These are phyloP conservation scores for Leptographium flavum DNA, from an alignment of 2,329 filamentous ascomycete species.

Conservation along the genomic window DNA sequence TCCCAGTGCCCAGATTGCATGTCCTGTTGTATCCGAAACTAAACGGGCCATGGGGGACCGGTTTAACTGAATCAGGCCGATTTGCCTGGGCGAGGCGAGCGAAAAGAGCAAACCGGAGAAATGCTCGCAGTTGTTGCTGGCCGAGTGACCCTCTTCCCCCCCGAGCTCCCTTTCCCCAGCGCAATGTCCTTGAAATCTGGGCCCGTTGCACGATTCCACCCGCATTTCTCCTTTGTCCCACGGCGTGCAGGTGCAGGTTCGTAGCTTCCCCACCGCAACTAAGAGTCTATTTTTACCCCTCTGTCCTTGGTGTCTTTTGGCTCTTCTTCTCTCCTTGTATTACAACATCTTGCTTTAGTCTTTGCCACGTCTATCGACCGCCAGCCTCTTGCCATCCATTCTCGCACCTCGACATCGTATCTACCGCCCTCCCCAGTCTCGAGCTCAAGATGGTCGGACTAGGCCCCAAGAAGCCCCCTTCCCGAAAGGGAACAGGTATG, in stretches of 20 bases:
- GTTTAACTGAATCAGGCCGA: too few species aligned
- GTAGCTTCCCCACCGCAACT: not conserved
- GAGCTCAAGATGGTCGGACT: slow-evolving; percentile 42
- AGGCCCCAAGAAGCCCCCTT: slow-evolving; percentile 48
- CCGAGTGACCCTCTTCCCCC: too few species aligned
- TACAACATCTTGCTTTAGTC: not conserved
- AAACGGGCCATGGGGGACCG: too few species aligned
- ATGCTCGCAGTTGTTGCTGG: slow-evolving; percentile 8
- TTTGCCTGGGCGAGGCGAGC: not conserved
- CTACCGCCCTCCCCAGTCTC: not conserved
- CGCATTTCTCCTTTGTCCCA: not conserved
- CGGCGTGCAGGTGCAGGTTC: not conserved
- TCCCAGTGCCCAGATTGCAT: too few species aligned
- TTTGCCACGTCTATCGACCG: too few species aligned
- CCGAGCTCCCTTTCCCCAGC: too few species aligned
- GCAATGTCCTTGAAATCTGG: too few species aligned
- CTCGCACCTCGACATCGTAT: not conserved
- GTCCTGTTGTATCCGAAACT: too few species aligned
- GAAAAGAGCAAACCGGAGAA: slow-evolving; percentile 4
- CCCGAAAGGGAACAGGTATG: slow-evolving; percentile 33
- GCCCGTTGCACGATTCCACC: not conserved
- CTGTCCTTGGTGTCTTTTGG: not conserved
- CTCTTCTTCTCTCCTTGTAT: not conserved
- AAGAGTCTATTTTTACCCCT: slow-evolving; percentile 1
- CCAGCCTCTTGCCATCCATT: not conserved